These are phyloP conservation scores for Porodaedalea pini DNA, from an alignment of 1,284 basidiomycete species.

Conservation along the genomic window DNA sequence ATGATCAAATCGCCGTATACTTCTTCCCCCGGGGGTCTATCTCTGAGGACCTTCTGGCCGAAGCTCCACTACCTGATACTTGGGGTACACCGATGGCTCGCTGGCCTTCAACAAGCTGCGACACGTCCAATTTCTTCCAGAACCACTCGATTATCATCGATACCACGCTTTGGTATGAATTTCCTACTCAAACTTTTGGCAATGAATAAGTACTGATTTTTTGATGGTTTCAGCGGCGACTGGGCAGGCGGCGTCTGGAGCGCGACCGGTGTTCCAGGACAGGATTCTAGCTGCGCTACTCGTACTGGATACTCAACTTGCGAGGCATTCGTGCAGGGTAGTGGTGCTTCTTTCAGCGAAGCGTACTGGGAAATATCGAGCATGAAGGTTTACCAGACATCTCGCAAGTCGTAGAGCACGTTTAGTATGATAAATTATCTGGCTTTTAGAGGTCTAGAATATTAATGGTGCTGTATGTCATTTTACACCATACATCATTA, in stretches of 20 bases:
- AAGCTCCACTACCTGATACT: slow-evolving; percentile 59
- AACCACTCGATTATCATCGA: slow-evolving; percentile 77
- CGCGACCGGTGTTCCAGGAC: slow-evolving; percentile 66
- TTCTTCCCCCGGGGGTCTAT: slow-evolving; percentile 74
- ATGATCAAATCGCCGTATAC: slow-evolving; percentile 70
- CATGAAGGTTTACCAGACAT: slow-evolving; percentile 60
- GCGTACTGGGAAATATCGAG: slow-evolving; percentile 82
- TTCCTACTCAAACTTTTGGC: slow-evolving; percentile 23
- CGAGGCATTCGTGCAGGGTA: slow-evolving; percentile 66
- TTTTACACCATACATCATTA: too few species aligned
- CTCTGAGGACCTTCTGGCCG: slow-evolving; percentile 69
- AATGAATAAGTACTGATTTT: background rate
- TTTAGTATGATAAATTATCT: background rate
- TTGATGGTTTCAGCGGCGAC: slow-evolving; percentile 60
- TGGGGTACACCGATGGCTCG: slow-evolving; percentile 77
- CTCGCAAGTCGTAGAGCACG: slow-evolving; percentile 12
- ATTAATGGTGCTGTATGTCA: too few species aligned
- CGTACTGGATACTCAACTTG: slow-evolving; percentile 79
- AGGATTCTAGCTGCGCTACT: slow-evolving; percentile 77
- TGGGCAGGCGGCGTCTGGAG: slow-evolving; percentile 85
- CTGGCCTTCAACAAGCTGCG: slow-evolving; percentile 69
- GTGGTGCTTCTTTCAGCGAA: slow-evolving; percentile 66
- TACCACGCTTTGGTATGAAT: slow-evolving; percentile 70
- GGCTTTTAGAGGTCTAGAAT: too few species aligned
- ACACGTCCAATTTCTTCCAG: slow-evolving; percentile 73